Conservation (phyloP, 768 basidiomycete genomes). For the Auricularia sp. region DNA sequence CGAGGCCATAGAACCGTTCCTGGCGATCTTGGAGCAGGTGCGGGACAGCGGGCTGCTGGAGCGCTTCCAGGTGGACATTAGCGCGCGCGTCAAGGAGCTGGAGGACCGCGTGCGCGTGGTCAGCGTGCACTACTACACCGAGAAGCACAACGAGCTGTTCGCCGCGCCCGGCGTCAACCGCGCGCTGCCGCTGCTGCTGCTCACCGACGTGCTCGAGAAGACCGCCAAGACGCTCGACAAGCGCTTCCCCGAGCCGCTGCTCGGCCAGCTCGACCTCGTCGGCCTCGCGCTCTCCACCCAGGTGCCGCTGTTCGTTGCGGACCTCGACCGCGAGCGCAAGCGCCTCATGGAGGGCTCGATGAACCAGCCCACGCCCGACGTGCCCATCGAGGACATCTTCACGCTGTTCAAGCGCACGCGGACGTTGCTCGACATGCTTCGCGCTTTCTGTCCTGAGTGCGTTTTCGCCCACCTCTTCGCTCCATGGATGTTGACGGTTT, state of each 20-base stretch:
- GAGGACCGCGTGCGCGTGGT: slow-evolving; percentile 54
- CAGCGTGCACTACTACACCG: slow-evolving; percentile 49
- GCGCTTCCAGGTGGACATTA: slow-evolving; percentile 64
- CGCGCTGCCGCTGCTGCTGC: slow-evolving; percentile 67
- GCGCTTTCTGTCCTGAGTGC: slow-evolving; percentile 72
- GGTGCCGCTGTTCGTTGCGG: slow-evolving; percentile 55
- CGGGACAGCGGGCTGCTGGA: slow-evolving; percentile 60
- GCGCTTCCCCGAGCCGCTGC: slow-evolving; percentile 72
- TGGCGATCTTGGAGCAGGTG: slow-evolving; percentile 62
- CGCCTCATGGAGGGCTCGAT: slow-evolving; percentile 71
- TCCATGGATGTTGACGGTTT: slow-evolving; percentile 3
- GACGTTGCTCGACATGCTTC: slow-evolving; percentile 66
- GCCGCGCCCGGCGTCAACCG: slow-evolving; percentile 68
- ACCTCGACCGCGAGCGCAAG: slow-evolving; percentile 61
- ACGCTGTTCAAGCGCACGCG: slow-evolving; percentile 72
- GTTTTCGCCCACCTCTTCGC: slow-evolving; percentile 16
- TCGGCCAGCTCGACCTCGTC: slow-evolving; percentile 69
- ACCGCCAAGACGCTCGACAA: slow-evolving; percentile 74
- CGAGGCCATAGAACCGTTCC: slow-evolving; percentile 53
- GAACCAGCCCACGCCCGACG: slow-evolving; percentile 79
- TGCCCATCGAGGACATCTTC: slow-evolving; percentile 86
- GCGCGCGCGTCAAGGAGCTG: slow-evolving; percentile 56
- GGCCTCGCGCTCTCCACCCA: slow-evolving; percentile 60
- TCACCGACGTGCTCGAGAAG: slow-evolving; percentile 89
- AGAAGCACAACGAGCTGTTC: slow-evolving; percentile 54